Evolutionary conservation across 192 early-diverging fungal species (phyloP), one percentile per base, ranked within the genome.

Genomic region (Backusella tuberculispora): DNA sequence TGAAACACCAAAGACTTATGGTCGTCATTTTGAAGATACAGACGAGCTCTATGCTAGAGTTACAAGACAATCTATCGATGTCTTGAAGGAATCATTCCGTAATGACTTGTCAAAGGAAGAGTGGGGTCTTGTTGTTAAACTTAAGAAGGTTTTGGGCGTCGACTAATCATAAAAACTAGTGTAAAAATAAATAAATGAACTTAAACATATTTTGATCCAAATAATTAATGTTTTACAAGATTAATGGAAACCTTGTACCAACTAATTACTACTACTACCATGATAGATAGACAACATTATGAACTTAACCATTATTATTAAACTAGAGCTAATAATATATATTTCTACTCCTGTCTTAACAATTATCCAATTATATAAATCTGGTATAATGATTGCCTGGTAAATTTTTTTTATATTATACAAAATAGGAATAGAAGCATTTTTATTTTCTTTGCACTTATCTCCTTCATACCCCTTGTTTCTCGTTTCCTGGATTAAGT

Each of bases 31-130:
- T 81, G 90, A 89, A 64, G 91, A 96, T 46, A 81, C 84, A 29
- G 94, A 96, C 68, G 87, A 91, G 45, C 78, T 99, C 45, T 94
- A 94, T 82, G 77, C 79, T 73, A 88, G 89, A 82, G 94, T 99
- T 78, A 91, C 95, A 21, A 92, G 98, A 37, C 81, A 78, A 63
- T 96, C 94, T 40, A 99, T 99, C 76, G 95, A 99, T 80, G 90
- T 98, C 43, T 85, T 98, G 79, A 99, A 99, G 87, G 88, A 91
- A 70, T 93, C 86, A 43, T 99, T 99, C 91, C 88, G 96, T 73
- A 89, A 94, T 48, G 97, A 99, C 79, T 67, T 99, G 79, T 83
- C 86, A 65, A 94, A 93, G 86, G 96, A 96, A 19, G 95, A 97
- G 38, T 97, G 95, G 96, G 82, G 71, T 24, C 80, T 95, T 37